Conservation (phyloP, 2,329 filamentous ascomycete genomes). For the Penicillium sp. region DNA sequence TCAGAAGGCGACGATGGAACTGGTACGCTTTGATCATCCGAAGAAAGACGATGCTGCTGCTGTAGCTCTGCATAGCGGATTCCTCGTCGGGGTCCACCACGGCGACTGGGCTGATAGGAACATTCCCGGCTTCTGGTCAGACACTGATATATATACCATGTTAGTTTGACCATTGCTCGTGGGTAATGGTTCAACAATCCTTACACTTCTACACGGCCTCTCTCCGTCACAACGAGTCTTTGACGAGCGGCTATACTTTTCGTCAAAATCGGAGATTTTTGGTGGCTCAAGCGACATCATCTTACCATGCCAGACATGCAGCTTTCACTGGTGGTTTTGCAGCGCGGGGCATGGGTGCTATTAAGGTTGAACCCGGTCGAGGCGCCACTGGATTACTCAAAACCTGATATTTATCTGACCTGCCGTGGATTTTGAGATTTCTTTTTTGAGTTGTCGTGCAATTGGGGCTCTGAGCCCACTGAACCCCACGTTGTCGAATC, state of each 20-base stretch:
- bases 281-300: not conserved
- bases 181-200: not conserved
- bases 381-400: not conserved
- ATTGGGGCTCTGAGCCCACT: not conserved
- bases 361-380: not conserved
- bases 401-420: not conserved
- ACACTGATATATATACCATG: constrained; percentile 22
- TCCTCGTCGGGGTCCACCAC: constrained; percentile 34
- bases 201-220: constrained; percentile 31
- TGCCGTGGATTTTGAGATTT: not conserved
- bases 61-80: constrained; percentile 21
- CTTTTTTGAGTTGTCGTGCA: not conserved
- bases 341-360: constrained; percentile 13
- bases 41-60: constrained; percentile 12
- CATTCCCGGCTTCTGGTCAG: constrained; percentile 23
- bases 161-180: not conserved
- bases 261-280: not conserved
- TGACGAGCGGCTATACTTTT: constrained; percentile 25
- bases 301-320: constrained; percentile 30
- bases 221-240: constrained; percentile 37
- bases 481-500: not conserved
- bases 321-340: constrained; percentile 26
- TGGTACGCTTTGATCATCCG: constrained; percentile 3
- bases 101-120: constrained; percentile 32
- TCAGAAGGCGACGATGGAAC: constrained; percentile 13